Base-by-base conservation (phyloP, 768 basidiomycete genomes). In the Pleurotus tuoliensis region DNA sequence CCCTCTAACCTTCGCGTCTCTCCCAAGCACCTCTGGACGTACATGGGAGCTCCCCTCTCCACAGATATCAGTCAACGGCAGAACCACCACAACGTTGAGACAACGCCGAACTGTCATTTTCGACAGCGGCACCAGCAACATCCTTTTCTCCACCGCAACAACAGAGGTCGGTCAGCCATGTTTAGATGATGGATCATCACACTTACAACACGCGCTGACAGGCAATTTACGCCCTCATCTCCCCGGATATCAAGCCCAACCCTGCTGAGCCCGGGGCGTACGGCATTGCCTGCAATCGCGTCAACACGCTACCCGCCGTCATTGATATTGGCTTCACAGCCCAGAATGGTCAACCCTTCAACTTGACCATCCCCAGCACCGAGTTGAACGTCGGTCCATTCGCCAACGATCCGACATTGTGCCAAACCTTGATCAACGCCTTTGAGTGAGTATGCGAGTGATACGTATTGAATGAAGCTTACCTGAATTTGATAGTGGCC, bases 381-480 rank as follows among this genome's bases (percentile, higher is more conserved):
- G 82, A 84, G 63, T 75, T 86, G 50, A 81, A 71, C 60, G 81
- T 83, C 34, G 82, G 82, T 9, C 81, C 82, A 12, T 83, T 84
- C 66, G 64, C 70, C n/a, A 77, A 71, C 59, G 69, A 82, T 60
- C 68, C 80, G 4, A 63, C 72, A 13, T 65, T 73, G 25, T 83
- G 82, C 65, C 82, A 83, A 65, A 83, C 82, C 5, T 72, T 83
- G 27, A 81, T 83, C 70, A 84, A 82, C 61, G 78, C 81, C n/a
- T 76, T 78, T 59, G 80, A 82, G 51, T 53, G 18, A 53, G 51
- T 43, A 38, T 16, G 39, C 20, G 24, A 38, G 24, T 20, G 51
- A 11, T 39, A 38, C 6, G 51, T 3, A n/a, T 27, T 16, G 39
- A 9, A 8, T 11, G 11, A 34, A 18, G 24, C 20, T 41, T 53